These are phyloP conservation scores for Vigna radiata DNA, from an alignment of 306 rosid genomes.

Conservation along the genomic window DNA sequence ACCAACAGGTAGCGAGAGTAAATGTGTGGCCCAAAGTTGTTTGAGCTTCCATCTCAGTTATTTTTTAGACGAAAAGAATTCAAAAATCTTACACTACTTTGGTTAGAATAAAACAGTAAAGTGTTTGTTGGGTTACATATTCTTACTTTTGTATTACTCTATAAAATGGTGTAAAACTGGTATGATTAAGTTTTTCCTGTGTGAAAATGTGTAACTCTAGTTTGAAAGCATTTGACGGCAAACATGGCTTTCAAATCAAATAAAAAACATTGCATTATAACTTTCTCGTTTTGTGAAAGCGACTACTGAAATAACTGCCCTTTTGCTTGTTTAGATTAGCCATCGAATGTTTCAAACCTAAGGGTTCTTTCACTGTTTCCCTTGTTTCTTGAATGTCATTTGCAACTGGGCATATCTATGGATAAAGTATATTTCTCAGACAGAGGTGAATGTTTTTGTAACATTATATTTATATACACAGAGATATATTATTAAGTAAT, in stretches of 20 bases:
- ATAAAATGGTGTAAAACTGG: not conserved
- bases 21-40: slow-evolving; percentile 32
- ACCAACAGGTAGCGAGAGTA: not conserved
- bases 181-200: not conserved
- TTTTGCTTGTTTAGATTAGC: slow-evolving; percentile 9
- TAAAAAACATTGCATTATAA: not conserved
- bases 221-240: slow-evolving; percentile 3
- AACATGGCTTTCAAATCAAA: slow-evolving; percentile 13
- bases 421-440: not conserved
- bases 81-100: not conserved
- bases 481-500: too few relatives aligned
- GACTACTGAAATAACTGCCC: slow-evolving; percentile 31
- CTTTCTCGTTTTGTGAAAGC: slow-evolving; percentile 32
- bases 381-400: not conserved
- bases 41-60: not conserved
- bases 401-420: not conserved
- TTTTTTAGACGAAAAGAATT: not conserved
- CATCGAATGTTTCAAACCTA: slow-evolving; percentile 35
- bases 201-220: not conserved
- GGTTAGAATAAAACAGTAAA: not conserved
- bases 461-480: too few relatives aligned
- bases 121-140: not conserved
- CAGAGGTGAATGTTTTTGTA: too few relatives aligned
- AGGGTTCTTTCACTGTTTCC: slow-evolving; percentile 17
- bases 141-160: not conserved